Evolutionary conservation across 495 filamentous ascomycete species (phyloP), one percentile per base, ranked within the genome.

Genomic region (Aspergillus ostianus): DNA sequence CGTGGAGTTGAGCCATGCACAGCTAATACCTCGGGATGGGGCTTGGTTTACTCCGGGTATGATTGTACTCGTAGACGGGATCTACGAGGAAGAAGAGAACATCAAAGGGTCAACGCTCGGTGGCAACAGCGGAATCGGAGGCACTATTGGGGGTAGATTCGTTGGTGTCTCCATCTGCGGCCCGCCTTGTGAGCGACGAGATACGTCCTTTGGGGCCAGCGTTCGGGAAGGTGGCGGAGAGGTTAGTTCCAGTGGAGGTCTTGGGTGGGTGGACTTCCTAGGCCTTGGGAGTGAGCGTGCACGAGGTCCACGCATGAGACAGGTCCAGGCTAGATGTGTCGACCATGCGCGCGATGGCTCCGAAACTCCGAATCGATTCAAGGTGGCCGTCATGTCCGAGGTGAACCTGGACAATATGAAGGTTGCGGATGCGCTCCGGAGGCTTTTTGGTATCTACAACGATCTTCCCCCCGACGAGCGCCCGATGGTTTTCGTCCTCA

Each of bases 231-330:
- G 70, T 13, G 74, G 68, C 19, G 79, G 82, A 64, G 82, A 87
- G 63, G 65, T 77, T 21, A 78, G 74, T 45, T 86, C 84, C 18
- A 84, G 87, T 59, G 89, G 89, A 19, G 92, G 90, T 1, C 96
- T 97, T 68, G 95, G 94, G 12, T 98, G 96, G 90, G 88, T 96
- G 9, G 95, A 99, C 67, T 98, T 98, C 70, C 74, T 97, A 0
- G 94, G 95, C 20, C 84, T 93, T 2, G 94, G 94, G 8, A 93
- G 90, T 61, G 92, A 96, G 70, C 88, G 93, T 53, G 91, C 91
- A 23, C 84, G 87, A 12, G 93, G 94, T 0, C 72, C 84, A 2
- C 85, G 86, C 12, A 96, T 99, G 91, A 84, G 90, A 41, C 88
- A 81, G 63, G 75, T 96, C 4, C 87, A 91, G 66, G 63, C 70